phyloP scores from a whole-genome alignment of 768 basidiomycete genomes.

The Boletus subcaerulescens region DNA sequence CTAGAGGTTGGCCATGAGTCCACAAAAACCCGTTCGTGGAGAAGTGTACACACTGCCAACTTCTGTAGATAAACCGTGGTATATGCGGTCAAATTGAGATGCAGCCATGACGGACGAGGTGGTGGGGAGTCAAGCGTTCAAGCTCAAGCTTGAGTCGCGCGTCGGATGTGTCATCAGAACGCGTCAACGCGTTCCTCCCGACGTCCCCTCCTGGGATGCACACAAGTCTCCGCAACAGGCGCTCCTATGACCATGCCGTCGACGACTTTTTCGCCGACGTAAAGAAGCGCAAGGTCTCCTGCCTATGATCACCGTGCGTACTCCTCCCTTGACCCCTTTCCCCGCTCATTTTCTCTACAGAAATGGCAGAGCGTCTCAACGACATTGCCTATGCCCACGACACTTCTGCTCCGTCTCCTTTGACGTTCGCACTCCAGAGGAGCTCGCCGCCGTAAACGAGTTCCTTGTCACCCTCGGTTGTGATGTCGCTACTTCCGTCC shows the following conservation, averaged over 20 bases:
- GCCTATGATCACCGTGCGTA: conserved; percentile 84
- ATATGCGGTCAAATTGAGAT: conserved; percentile 86
- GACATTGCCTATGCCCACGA: conserved; percentile 45
- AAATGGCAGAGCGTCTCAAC: conserved; percentile 84
- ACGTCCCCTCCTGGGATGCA: conserved; percentile 61
- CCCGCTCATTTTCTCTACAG: conserved; percentile 36
- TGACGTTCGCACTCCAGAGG: conserved; percentile 82
- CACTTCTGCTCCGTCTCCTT: conserved; percentile 74
- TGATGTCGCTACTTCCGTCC: conserved; percentile 53
- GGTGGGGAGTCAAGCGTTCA: conserved; percentile 31
- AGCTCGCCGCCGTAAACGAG: conserved; percentile 83
- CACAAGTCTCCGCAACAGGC: conserved; percentile 58
- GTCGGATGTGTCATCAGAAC: conserved; percentile 22
- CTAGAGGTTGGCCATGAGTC: conserved; percentile 35
- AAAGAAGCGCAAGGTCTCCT: conserved; percentile 87
- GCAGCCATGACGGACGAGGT: conserved; percentile 44
- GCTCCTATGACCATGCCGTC: conserved; percentile 64
- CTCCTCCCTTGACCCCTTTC: not conserved
- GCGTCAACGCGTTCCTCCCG: conserved; percentile 38
- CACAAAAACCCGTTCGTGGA: not conserved
- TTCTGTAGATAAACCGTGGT: conserved; percentile 66
- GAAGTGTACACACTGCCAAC: conserved; percentile 69
- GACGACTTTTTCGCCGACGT: conserved; percentile 88
- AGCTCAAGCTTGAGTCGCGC: not conserved
- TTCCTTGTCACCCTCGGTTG: conserved; percentile 86